Evolutionary conservation across 768 basidiomycete species (phyloP).

Genomic region (Royoungia palumana): DNA sequence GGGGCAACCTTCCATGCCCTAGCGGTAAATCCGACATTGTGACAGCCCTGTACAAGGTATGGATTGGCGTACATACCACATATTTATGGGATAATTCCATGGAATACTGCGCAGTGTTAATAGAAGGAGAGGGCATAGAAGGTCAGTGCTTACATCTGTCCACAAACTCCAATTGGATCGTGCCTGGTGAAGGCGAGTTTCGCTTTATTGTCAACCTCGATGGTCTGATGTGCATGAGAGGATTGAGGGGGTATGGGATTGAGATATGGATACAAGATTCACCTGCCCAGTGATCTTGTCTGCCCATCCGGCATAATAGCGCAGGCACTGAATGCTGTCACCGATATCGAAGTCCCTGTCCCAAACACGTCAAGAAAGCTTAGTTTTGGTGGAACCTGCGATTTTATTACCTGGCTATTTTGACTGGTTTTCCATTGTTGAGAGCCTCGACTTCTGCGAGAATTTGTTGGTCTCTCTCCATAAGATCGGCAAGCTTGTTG

Average conservation of each 20-base stretch:
- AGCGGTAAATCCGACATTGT: constrained; percentile 1
- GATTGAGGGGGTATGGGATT: constrained; percentile 1
- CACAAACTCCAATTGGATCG: constrained; percentile 93
- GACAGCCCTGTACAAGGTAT: constrained; percentile 1
- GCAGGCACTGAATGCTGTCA: constrained; percentile 71
- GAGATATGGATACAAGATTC: constrained; percentile 8
- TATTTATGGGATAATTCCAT: constrained; percentile 90
- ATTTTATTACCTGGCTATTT: constrained; percentile 42
- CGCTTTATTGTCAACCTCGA: constrained; percentile 74
- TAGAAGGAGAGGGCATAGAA: constrained; percentile 8
- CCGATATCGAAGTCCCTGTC: constrained; percentile 78
- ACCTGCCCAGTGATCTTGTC: constrained; percentile 92
- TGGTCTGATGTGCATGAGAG: constrained; percentile 42
- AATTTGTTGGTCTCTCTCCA: constrained; percentile 78
- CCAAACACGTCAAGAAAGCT: constrained; percentile 2
- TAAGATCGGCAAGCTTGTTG: constrained; percentile 85
- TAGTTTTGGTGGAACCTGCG: constrained; percentile 33
- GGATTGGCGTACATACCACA: constrained; percentile 59
- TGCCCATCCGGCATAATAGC: constrained; percentile 95
- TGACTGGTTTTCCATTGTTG: constrained; percentile 91
- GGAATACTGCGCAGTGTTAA: constrained; percentile 56
- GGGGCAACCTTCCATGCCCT: constrained; percentile 94
- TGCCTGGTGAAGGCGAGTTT: constrained; percentile 86
- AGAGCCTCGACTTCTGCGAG: constrained; percentile 82
- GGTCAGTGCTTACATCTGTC: constrained; percentile 67